Evolutionary conservation across 129 eudicot species (phyloP).

Genomic region (Solidago caesia): DNA sequence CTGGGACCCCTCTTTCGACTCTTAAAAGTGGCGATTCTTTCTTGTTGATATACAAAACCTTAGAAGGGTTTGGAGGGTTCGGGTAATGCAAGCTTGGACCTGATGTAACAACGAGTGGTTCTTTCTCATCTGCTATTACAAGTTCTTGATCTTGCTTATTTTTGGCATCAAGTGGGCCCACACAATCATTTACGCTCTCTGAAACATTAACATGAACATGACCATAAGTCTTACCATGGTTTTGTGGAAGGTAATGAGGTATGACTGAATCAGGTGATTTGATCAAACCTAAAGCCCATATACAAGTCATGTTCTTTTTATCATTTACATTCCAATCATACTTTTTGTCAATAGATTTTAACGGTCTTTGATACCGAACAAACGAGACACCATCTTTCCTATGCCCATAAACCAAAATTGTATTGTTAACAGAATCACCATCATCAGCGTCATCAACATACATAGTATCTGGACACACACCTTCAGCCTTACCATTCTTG

Average conservation of each 20-base stretch:
- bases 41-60: slow-evolving; percentile 81
- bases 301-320: slow-evolving; percentile 59
- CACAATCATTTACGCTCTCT: slow-evolving; percentile 63
- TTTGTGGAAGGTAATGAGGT: slow-evolving; percentile 80
- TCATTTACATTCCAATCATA: slow-evolving; percentile 58
- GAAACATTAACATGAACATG: slow-evolving; percentile 67
- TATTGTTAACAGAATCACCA: slow-evolving; percentile 53
- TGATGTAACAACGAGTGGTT: slow-evolving; percentile 65
- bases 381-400: slow-evolving; percentile 93
- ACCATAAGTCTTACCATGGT: slow-evolving; percentile 79
- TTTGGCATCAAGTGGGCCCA: slow-evolving; percentile 88
- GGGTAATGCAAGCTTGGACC: slow-evolving; percentile 83
- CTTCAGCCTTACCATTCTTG: slow-evolving; percentile 49
- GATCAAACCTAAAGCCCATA: slow-evolving; percentile 87
- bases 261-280: slow-evolving; percentile 77
- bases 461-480: slow-evolving; percentile 81
- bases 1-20: slow-evolving; percentile 91
- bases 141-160: slow-evolving; percentile 88
- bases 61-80: slow-evolving; percentile 91
- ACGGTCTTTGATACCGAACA: slow-evolving; percentile 61
- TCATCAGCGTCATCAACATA: slow-evolving; percentile 33
- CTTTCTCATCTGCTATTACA: slow-evolving; percentile 62
- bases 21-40: slow-evolving; percentile 84
- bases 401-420: slow-evolving; percentile 73
- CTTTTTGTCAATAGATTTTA: slow-evolving; percentile 56